These are phyloP conservation scores for Magnolia kwangsiensis DNA, from an alignment of 164 flowering plant genomes.

Conservation along the genomic window DNA sequence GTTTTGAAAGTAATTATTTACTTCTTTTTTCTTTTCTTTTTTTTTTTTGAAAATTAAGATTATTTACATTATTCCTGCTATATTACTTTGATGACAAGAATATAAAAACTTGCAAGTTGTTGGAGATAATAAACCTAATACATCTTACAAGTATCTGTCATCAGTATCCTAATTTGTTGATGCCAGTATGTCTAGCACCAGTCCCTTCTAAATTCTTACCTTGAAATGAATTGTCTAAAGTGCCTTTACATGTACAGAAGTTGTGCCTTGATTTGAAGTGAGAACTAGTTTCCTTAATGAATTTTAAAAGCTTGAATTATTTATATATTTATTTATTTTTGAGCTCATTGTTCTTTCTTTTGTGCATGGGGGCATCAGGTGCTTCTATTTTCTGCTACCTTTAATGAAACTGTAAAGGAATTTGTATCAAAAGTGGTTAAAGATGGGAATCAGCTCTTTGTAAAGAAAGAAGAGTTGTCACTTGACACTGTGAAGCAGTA, in stretches of 20 bases:
- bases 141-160: background rate
- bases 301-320: background rate
- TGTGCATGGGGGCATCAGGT: constrained; percentile 42
- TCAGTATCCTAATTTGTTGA: background rate
- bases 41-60: no score
- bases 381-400: constrained; percentile 93
- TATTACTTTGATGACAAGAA: background rate
- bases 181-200: background rate
- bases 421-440: constrained; percentile 63
- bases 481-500: constrained; percentile 85
- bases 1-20: no score
- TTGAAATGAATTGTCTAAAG: background rate
- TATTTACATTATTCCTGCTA: no score
- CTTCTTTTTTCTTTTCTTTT: no score
- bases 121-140: background rate
- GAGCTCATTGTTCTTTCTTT: background rate
- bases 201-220: background rate
- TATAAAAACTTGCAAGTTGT: background rate
- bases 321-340: no score
- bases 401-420: constrained; percentile 69
- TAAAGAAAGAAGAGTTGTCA: constrained; percentile 88
- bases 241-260: background rate
- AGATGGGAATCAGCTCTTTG: constrained; percentile 78
- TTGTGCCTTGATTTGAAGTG: background rate
- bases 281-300: background rate